Base-by-base conservation (phyloP, 805 yeast species). In the Sugiyamaella boreocaroliniensis region DNA sequence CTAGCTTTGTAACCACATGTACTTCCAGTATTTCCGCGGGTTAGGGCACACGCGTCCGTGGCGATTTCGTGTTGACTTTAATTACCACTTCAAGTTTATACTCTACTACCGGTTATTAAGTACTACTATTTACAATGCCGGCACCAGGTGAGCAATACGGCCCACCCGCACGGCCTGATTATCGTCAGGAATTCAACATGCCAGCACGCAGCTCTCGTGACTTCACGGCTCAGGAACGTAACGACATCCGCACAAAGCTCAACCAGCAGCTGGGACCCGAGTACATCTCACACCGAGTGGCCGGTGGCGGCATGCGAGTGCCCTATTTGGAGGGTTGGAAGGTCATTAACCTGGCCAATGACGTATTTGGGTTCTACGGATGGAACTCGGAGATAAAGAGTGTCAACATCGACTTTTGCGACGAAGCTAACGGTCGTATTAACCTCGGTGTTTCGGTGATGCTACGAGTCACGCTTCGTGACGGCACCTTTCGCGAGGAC, bases 401-500 rank as follows among this genome's bases (percentile, higher is more conserved):
- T 43, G 70, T 77, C 44, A 78, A 77, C 41, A 81, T 82, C 22
- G 92, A 85, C 64, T 82, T 58, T 49, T 52, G 51, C 22, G 69
- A 67, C 48, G 58, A 53, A 3, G 45, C 49, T 18, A 45, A 45
- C 5, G 59, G 59, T 4, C 49, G 58, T 16, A 45, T 59, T 43
- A 48, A 50, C 11, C 47, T 62, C 14, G 64, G 64, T 4, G 49
- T 64, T 47, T 53, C 62, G 3, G 74, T 75, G 1, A 64, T 65
- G 8, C 86, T 89, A 2, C 72, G 92, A 22, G 80, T 90, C 1
- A 80, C 85, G 0, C 71, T 90, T 41, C 79, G 78, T 60, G 95
- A 87, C 64, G 97, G 97, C 0, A 82, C 96, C 0, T 85, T 73
- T 62, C 89, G 83, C 51, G 93, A 85, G 62, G 86, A 85, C 55